A percentile compares a stretch with the other conserved stretches of the same genome.
Conservation (phyloP, 371 early-diverging fungal genomes). For the Mucor velutinosus region DNA sequence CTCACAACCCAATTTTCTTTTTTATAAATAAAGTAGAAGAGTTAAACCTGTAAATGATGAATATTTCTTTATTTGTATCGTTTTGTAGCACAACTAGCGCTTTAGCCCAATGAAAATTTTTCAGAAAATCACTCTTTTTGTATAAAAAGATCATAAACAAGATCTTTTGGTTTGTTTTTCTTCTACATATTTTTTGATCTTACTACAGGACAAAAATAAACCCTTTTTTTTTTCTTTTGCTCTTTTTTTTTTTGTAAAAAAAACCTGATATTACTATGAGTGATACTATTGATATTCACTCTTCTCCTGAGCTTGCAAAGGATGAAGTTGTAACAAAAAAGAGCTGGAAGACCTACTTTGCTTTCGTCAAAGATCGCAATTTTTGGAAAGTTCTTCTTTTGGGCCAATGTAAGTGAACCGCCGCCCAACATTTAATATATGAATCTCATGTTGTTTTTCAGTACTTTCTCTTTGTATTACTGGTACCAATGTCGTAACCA, state of each 20-base stretch:
- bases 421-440: neutral
- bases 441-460: neutral
- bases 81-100: neutral
- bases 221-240: neutral
- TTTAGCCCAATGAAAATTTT: neutral
- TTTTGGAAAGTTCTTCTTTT: constrained; percentile 21
- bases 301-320: neutral
- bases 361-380: constrained; percentile 12
- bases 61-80: neutral
- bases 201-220: neutral
- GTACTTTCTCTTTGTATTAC: constrained; percentile 75
- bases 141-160: neutral
- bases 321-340: neutral
- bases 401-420: constrained; percentile 17
- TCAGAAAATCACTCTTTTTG: neutral
- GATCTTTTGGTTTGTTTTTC: neutral
- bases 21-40: neutral
- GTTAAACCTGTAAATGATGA: neutral
- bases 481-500: constrained; percentile 60
- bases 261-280: neutral
- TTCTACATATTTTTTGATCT: neutral
- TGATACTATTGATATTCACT: neutral
- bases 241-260: neutral
- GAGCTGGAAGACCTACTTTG: constrained; percentile 8
- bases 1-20: neutral